These are phyloP conservation scores for Arachis stenosperma DNA, from an alignment of 306 rosid species.

Conservation along the genomic window DNA sequence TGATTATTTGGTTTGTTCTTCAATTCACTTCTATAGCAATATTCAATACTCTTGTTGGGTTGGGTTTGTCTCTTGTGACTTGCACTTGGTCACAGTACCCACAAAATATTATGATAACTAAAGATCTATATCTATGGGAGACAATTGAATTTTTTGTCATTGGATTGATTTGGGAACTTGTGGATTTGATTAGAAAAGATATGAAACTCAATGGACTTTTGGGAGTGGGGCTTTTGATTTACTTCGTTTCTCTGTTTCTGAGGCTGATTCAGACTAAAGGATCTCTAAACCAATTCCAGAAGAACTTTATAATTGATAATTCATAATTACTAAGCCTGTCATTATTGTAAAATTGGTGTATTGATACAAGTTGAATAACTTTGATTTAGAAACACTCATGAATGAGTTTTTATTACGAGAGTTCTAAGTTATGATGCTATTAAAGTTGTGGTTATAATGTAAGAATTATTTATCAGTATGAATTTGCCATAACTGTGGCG, in stretches of 20 bases:
- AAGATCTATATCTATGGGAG: conserved; percentile 48
- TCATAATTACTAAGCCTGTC: no score
- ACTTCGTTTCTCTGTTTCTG: conserved; percentile 39
- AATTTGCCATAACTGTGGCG: background rate
- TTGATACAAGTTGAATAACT: no score
- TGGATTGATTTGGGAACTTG: conserved; percentile 50
- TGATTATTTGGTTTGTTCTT: no score
- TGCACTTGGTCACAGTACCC: conserved; percentile 46
- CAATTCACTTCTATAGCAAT: conserved; percentile 33
- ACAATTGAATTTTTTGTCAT: conserved; percentile 40
- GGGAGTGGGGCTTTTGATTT: conserved; percentile 52
- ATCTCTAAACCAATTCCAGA: background rate
- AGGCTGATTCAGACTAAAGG: conserved; percentile 44
- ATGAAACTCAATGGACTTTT: background rate
- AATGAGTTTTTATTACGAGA: no score
- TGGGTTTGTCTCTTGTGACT: conserved; percentile 46
- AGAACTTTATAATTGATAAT: conserved; percentile 4
- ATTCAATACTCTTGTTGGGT: conserved; percentile 42
- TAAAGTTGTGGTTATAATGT: background rate
- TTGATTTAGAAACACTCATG: no score
- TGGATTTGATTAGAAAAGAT: conserved; percentile 37
- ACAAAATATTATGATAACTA: conserved; percentile 44
- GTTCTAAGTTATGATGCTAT: no score
- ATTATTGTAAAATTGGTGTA: no score
- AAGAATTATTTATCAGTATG: background rate